These are phyloP conservation scores for Cladosporium halotolerans DNA, from an alignment of 2,329 filamentous ascomycete genomes.

Conservation along the genomic window DNA sequence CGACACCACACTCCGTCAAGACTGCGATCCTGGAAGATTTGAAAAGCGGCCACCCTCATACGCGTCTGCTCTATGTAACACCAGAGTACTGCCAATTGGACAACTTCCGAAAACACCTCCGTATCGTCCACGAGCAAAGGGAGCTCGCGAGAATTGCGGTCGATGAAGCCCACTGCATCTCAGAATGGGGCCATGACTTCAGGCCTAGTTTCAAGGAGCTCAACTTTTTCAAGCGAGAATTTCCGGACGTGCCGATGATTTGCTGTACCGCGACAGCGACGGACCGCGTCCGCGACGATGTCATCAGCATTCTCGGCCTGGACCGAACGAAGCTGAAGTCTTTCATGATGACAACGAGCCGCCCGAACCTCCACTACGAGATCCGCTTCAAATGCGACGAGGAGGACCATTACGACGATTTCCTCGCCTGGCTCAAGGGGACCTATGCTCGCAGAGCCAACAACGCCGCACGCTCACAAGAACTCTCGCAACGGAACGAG, in stretches of 20 bases:
- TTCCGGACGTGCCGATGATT: slow-evolving; percentile 82
- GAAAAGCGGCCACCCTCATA: slow-evolving; percentile 78
- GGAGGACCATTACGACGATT: slow-evolving; percentile 66
- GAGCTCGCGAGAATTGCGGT: slow-evolving; percentile 85
- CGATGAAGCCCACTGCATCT: slow-evolving; percentile 95
- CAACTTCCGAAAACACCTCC: slow-evolving; percentile 68
- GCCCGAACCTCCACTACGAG: slow-evolving; percentile 85
- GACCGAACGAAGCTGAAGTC: slow-evolving; percentile 57
- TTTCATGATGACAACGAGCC: slow-evolving; percentile 77
- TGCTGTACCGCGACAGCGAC: slow-evolving; percentile 92
- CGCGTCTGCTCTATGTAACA: slow-evolving; percentile 82
- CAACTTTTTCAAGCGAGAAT: slow-evolving; percentile 74
- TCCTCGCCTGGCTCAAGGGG: slow-evolving; percentile 68
- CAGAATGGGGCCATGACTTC: slow-evolving; percentile 97
- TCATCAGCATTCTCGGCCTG: slow-evolving; percentile 68
- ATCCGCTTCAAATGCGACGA: slow-evolving; percentile 76
- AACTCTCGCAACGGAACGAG: slow-evolving; percentile 48
- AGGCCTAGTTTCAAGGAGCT: slow-evolving; percentile 85
- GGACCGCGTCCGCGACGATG: slow-evolving; percentile 69
- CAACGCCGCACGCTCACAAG: slow-evolving; percentile 49
- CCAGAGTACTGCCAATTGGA: slow-evolving; percentile 79
- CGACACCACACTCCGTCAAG: slow-evolving; percentile 60
- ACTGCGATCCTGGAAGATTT: slow-evolving; percentile 71
- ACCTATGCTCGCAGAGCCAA: slow-evolving; percentile 63
- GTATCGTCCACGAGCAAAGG: slow-evolving; percentile 67